phyloP scores from a whole-genome alignment of 805 yeast genomes.

The Wickerhamomyces canadensis region DNA sequence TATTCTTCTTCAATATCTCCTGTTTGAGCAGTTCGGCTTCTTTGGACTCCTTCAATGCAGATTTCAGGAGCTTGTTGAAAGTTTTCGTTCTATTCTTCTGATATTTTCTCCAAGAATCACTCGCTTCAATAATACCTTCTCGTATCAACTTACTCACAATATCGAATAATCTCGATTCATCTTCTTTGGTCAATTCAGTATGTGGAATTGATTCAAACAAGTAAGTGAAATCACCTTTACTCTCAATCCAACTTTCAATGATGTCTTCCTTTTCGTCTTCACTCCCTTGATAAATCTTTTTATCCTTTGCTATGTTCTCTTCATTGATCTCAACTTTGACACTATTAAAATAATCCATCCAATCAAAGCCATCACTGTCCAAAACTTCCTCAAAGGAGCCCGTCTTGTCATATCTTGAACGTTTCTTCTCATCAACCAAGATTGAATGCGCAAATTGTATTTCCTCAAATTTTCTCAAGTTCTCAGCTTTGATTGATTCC shows the following conservation, averaged over 20 bases:
- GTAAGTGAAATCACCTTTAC: constrained; percentile 62
- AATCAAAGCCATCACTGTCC: constrained; percentile 36
- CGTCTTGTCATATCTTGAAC: constrained; percentile 61
- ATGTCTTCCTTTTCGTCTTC: constrained; percentile 58
- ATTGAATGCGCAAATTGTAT: constrained; percentile 74
- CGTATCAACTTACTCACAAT: constrained; percentile 43
- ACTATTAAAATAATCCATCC: constrained; percentile 51
- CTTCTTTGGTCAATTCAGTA: constrained; percentile 52
- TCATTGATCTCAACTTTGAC: constrained; percentile 45
- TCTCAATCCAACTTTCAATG: constrained; percentile 47
- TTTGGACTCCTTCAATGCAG: constrained; percentile 56
- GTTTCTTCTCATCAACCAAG: constrained; percentile 49
- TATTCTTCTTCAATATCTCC: constrained; percentile 29
- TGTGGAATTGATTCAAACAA: constrained; percentile 78
- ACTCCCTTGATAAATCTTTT: constrained; percentile 54
- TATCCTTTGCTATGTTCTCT: constrained; percentile 69
- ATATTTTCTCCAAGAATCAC: constrained; percentile 46
- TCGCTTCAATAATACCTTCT: constrained; percentile 31
- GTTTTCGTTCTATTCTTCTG: constrained; percentile 41
- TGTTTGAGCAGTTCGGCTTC: constrained; percentile 50
- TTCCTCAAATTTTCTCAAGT: constrained; percentile 48
- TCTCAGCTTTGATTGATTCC: constrained; percentile 27
- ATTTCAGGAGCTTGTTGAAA: constrained; percentile 43
- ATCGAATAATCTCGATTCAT: constrained; percentile 55
- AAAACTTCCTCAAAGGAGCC: constrained; percentile 48